Evolutionary conservation across 495 filamentous ascomycete genomes (phyloP).

Genomic region (Neurospora sp.): DNA sequence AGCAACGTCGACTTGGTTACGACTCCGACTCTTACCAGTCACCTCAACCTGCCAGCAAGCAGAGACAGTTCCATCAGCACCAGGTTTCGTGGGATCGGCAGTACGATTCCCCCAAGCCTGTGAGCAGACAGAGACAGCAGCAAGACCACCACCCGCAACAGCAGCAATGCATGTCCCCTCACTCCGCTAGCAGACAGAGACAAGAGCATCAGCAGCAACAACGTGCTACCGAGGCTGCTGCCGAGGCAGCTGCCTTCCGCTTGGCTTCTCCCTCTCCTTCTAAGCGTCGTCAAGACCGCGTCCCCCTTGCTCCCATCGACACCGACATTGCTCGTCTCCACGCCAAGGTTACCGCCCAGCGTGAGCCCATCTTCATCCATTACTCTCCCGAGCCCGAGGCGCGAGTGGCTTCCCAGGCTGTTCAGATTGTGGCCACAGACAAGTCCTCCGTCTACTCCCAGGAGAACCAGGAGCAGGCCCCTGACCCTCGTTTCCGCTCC

Average conservation of each 20-base stretch:
- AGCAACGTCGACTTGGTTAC: not conserved
- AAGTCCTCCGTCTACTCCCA: slow-evolving; percentile 19
- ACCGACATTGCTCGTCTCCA: slow-evolving; percentile 8
- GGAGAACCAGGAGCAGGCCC: slow-evolving; percentile 1
- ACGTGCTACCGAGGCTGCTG: not conserved
- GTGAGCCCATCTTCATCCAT: not conserved
- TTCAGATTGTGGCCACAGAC: not conserved
- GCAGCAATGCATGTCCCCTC: not conserved
- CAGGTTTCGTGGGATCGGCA: not conserved
- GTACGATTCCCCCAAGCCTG: not conserved
- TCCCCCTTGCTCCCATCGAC: slow-evolving; percentile 2
- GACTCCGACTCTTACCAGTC: not conserved
- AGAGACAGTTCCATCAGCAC: not conserved
- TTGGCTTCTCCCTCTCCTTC: not conserved
- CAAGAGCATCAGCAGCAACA: not conserved
- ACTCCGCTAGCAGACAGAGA: not conserved
- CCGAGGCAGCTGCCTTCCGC: not conserved
- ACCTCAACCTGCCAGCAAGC: slow-evolving; percentile 3
- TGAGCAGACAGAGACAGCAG: not conserved
- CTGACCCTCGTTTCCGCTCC: not conserved
- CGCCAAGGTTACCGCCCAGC: not conserved
- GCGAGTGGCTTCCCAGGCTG: slow-evolving; percentile 1
- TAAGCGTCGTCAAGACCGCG: not conserved
- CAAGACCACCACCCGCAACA: not conserved
- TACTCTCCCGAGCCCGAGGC: not conserved